phyloP scores from a whole-genome alignment of 164 flowering plant species.

The Kingdonia uniflora region DNA sequence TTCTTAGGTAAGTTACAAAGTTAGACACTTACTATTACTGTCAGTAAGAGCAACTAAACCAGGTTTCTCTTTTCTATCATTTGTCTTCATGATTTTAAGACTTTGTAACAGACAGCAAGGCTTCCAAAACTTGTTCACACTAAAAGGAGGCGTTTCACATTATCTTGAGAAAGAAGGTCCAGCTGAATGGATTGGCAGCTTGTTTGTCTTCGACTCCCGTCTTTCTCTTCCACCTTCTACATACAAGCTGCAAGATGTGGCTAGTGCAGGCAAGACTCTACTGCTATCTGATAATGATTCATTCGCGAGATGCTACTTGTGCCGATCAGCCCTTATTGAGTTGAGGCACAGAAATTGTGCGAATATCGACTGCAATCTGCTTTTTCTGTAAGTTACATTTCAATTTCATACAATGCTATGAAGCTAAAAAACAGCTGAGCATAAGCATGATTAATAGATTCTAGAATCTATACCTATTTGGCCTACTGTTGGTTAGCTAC shows the following conservation, averaged over 20 bases:
- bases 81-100: no score
- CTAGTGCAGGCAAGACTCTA: conserved; percentile 11
- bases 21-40: neutral
- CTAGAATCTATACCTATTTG: no score
- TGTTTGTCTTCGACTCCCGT: conserved; percentile 86
- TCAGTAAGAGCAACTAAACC: no score
- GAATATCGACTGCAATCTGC: conserved; percentile 88
- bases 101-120: conserved; percentile 54
- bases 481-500: neutral
- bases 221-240: conserved; percentile 81
- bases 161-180: conserved; percentile 82
- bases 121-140: conserved; percentile 70
- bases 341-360: conserved; percentile 89
- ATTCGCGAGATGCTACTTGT: conserved; percentile 65
- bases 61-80: no score
- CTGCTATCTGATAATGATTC: conserved; percentile 16
- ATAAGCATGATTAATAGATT: no score
- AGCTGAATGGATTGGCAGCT: conserved; percentile 71
- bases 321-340: conserved; percentile 44
- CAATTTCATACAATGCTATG: neutral
- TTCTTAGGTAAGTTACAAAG: conserved; percentile 44
- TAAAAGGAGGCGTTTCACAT: conserved; percentile 83
- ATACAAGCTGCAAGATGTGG: conserved; percentile 36
- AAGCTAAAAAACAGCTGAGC: neutral
- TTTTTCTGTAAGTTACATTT: conserved; percentile 66